phyloP scores from a whole-genome alignment of 495 filamentous ascomycete genomes.

The Aspergillus asperescens region DNA sequence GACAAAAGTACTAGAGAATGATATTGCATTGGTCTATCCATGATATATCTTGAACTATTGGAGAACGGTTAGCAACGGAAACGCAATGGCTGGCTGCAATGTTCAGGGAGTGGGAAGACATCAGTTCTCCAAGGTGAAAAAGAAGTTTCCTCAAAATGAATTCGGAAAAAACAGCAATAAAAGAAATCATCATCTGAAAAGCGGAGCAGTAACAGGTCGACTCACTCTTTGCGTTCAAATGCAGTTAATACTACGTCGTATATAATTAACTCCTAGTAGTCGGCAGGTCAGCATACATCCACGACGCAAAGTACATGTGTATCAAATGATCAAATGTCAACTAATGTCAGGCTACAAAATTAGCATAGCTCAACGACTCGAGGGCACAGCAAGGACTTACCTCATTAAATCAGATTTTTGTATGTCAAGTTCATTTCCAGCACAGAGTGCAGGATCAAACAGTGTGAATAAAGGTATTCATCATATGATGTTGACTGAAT shows the following conservation, averaged over 20 bases:
- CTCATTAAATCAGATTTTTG: conserved; percentile 99
- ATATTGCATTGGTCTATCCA: conserved; percentile 2
- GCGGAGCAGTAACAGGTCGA: conserved; percentile 12
- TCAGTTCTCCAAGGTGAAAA: conserved; percentile 98
- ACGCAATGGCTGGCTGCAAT: conserved; percentile 6
- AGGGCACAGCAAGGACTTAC: conserved; percentile 44
- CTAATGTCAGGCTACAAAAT: conserved; percentile 44
- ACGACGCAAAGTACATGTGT: conserved; percentile 24
- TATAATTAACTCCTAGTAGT: conserved; percentile 20
- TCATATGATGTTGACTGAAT: conserved; percentile 52
- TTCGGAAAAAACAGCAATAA: conserved; percentile 78
- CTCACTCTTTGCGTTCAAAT: conserved; percentile 21
- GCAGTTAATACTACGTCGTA: conserved; percentile 9
- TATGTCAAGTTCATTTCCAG: conserved; percentile 74
- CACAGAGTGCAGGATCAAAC: conserved; percentile 66
- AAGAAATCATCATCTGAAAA: conserved; percentile 60
- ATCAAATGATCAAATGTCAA: conserved; percentile 34
- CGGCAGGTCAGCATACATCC: conserved; percentile 31
- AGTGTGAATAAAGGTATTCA: conserved; percentile 92
- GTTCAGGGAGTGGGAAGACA: conserved; percentile 21
- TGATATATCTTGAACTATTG: neutral
- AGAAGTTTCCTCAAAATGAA: conserved; percentile 64
- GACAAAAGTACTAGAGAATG: neutral
- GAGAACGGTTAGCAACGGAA: conserved; percentile 17
- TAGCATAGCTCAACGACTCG: conserved; percentile 28